Evolutionary conservation across 129 eudicot species (phyloP).

Genomic region (Logfia minima): DNA sequence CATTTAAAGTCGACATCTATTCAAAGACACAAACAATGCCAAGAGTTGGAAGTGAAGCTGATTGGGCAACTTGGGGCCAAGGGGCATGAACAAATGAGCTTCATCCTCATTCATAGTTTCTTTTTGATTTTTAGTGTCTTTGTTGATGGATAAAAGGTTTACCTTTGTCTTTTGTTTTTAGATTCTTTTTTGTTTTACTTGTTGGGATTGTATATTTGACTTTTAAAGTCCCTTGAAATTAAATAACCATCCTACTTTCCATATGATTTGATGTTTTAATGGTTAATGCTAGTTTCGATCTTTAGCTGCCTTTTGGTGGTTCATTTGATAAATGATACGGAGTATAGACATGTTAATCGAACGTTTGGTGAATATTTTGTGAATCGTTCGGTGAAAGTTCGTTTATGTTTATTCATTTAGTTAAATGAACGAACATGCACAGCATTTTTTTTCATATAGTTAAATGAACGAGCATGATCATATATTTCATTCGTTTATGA

Average conservation of each 20-base stretch:
- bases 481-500: too few relatives aligned
- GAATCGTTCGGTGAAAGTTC: too few relatives aligned
- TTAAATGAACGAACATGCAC: too few relatives aligned
- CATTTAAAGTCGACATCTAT: slow-evolving; percentile 64
- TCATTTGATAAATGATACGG: too few relatives aligned
- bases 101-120: background rate
- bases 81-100: background rate
- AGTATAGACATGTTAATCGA: too few relatives aligned
- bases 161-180: background rate
- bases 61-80: slow-evolving; percentile 72
- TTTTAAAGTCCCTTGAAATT: background rate
- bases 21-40: slow-evolving; percentile 63
- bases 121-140: background rate
- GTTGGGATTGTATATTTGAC: slow-evolving; percentile 6
- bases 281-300: background rate
- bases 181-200: background rate
- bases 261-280: background rate
- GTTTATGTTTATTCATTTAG: too few relatives aligned
- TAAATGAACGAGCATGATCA: too few relatives aligned
- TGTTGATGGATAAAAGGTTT: background rate
- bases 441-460: too few relatives aligned
- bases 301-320: background rate
- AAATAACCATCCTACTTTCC: background rate
- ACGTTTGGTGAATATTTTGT: too few relatives aligned
- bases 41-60: slow-evolving; percentile 82